Percentiles rank a stretch among this genome's conserved stretches.
Conservation (phyloP, 1,139 yeast species). For the Nematodospora anomalae region DNA sequence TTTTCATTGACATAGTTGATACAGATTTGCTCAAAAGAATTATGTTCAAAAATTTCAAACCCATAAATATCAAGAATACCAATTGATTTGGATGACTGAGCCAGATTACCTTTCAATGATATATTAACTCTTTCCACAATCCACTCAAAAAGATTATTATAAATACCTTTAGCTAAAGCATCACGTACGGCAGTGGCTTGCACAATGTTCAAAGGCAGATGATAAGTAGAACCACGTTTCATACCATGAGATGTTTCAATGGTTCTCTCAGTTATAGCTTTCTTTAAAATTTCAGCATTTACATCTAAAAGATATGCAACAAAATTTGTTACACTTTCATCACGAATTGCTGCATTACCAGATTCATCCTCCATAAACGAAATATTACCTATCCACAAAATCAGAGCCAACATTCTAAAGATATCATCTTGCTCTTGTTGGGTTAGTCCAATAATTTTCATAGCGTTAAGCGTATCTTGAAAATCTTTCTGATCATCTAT, state of each 20-base stretch:
- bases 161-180: conserved; percentile 92
- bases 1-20: conserved; percentile 97
- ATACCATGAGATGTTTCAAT: conserved; percentile 89
- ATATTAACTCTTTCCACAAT: conserved; percentile 90
- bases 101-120: conserved; percentile 48
- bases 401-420: conserved; percentile 78
- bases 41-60: conserved; percentile 94
- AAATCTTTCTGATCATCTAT: conserved; percentile 82
- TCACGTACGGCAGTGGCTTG: conserved; percentile 96
- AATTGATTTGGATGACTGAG: conserved; percentile 57
- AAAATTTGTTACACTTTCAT: conserved; percentile 85
- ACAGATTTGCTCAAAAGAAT: conserved; percentile 95
- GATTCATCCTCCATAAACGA: conserved; percentile 83
- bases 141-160: conserved; percentile 94
- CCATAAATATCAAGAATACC: conserved; percentile 98
- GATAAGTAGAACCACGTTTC: conserved; percentile 89
- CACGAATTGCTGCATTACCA: conserved; percentile 81
- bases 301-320: conserved; percentile 91
- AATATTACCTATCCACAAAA: conserved; percentile 93
- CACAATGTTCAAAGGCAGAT: conserved; percentile 85
- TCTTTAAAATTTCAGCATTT: conserved; percentile 63
- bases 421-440: conserved; percentile 87
- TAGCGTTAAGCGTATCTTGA: conserved; percentile 77
- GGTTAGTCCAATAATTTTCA: conserved; percentile 81
- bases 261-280: conserved; percentile 73